Conservation (phyloP, 768 basidiomycete species). For the Pleurotus tuoliensis region DNA sequence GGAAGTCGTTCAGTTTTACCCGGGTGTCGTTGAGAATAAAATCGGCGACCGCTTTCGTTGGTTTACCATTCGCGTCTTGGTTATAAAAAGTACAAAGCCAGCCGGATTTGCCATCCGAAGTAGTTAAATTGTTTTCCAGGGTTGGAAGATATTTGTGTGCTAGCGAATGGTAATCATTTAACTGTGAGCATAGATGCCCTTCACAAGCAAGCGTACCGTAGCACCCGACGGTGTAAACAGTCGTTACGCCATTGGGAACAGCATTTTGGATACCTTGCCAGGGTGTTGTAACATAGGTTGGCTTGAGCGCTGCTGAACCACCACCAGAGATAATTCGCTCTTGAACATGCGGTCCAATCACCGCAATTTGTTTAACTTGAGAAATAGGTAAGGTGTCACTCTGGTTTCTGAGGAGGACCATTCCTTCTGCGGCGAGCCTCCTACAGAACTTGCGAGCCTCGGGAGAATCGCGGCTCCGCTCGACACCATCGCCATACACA, state of each 20-base stretch:
- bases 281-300: slow-evolving; percentile 62
- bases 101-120: slow-evolving; percentile 48
- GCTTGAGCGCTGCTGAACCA: slow-evolving; percentile 71
- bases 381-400: slow-evolving; percentile 49
- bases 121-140: slow-evolving; percentile 55
- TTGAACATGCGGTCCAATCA: slow-evolving; percentile 70
- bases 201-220: slow-evolving; percentile 40
- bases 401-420: slow-evolving; percentile 67
- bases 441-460: slow-evolving; percentile 52
- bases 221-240: slow-evolving; percentile 60
- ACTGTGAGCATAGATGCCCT: background rate
- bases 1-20: slow-evolving; percentile 63
- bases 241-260: slow-evolving; percentile 44
- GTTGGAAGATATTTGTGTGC: slow-evolving; percentile 70
- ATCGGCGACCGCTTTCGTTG: slow-evolving; percentile 20
- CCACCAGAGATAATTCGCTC: slow-evolving; percentile 69
- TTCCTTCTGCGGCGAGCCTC: slow-evolving; percentile 53
- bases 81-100: slow-evolving; percentile 66
- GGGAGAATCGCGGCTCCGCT: slow-evolving; percentile 23
- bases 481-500: slow-evolving; percentile 7
- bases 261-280: slow-evolving; percentile 53
- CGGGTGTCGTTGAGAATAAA: slow-evolving; percentile 44
- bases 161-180: slow-evolving; percentile 15
- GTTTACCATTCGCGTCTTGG: slow-evolving; percentile 45
- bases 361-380: slow-evolving; percentile 46